Conservation (phyloP, 495 filamentous ascomycete species). For the Neurospora sp. region DNA sequence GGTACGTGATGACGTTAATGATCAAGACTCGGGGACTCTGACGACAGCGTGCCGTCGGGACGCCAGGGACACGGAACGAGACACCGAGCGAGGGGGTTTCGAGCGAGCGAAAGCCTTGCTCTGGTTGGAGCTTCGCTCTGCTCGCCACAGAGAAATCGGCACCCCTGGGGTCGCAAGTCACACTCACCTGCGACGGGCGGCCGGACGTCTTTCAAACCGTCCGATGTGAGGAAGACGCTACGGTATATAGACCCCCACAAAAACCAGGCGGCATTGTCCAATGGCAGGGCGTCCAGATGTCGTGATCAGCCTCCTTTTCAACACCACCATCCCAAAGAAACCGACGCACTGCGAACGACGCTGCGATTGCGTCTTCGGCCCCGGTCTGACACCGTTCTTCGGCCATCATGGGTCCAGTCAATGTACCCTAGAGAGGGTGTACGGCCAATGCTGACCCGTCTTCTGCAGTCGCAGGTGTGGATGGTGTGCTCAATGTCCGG, state of each 20-base stretch:
- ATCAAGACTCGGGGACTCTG: neutral
- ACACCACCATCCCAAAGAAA: conserved; percentile 23
- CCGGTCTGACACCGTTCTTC: conserved; percentile 4
- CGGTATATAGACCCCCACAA: conserved; percentile 16
- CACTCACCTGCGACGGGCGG: neutral
- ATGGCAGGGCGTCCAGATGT: conserved; percentile 21
- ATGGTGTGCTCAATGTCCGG: neutral
- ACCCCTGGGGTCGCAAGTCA: neutral
- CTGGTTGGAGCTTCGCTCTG: neutral
- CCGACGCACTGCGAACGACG: neutral
- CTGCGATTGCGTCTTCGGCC: conserved; percentile 12
- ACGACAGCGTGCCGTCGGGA: neutral
- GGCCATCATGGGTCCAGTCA: neutral
- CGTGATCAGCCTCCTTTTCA: conserved; percentile 24
- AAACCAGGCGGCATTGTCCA: conserved; percentile 14
- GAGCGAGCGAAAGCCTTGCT: neutral
- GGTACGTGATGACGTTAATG: neutral
- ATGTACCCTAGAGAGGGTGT: neutral
- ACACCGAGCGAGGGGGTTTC: neutral
- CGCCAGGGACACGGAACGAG: neutral
- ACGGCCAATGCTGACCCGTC: neutral
- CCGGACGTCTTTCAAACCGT: neutral
- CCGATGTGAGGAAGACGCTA: neutral
- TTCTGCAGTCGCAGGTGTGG: neutral
- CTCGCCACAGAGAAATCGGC: neutral